Evolutionary conservation across 345 rosid species (phyloP), one percentile per base, ranked within the genome.

Genomic region (Hypericum androsaemum): DNA sequence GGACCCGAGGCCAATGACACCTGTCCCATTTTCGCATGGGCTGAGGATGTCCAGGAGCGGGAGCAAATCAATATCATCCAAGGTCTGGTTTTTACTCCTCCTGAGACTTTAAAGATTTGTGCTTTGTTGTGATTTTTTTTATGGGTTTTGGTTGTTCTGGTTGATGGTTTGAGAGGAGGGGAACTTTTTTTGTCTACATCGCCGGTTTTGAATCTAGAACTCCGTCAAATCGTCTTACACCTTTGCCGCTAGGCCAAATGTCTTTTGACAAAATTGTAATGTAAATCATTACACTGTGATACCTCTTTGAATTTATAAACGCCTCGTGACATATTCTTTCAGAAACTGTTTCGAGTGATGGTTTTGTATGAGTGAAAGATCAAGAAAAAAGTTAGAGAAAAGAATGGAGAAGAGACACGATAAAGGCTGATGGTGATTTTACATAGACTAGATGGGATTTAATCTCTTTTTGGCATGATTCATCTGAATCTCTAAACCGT

Each of bases 11-110:
- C 96, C 97, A 38, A 74, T 75, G 88, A 84, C 96, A 12, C 92
- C 96, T 3, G 59, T 80, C 14, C 82, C 89, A 2, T 77, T 96
- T 64, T 87, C 98, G 58, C 73, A 75, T 47, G 89, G 85, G 45
- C 65, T 79, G 51, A 87, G 74, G 64, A 54, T 81, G 52, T 68
- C 85, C 58, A 81, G 64, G 74, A 92, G 80, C 43, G 54, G 68
- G 60, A 87, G 88, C 79, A 84, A 81, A 72, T 82, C 98, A n/a
- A 84, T 79, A 72, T 82, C 98, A n/a, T 82, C 95, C 12, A 84
- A 87, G 96, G 98, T 90, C 67, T 64, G 69, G 63, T 43, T 12
- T 0, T 22, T 12, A 8, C 39, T 48, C 11, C 12, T 14, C 15
- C 38, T 4, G 32, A 22, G 32, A 22, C 4, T 22, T 22, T 22